Percentiles rank a stretch among this genome's conserved stretches.
These are phyloP conservation scores for Solanum ahanhuiri DNA, from an alignment of 257 asterid genomes.

Conservation along the genomic window DNA sequence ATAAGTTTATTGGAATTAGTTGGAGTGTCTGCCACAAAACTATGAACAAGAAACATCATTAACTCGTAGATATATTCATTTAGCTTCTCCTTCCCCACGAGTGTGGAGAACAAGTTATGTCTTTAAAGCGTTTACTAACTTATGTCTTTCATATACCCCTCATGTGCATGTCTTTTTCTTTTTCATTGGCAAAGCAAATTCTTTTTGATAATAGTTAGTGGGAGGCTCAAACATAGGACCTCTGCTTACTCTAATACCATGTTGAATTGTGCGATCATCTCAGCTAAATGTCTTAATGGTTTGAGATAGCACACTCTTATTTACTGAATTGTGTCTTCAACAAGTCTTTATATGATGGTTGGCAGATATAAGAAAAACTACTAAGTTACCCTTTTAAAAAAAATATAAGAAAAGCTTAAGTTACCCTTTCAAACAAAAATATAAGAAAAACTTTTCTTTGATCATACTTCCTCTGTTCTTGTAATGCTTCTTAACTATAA, in stretches of 20 bases:
- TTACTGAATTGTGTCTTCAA: background rate
- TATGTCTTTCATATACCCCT: background rate
- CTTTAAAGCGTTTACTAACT: background rate
- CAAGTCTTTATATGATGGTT: background rate
- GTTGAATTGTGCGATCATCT: background rate
- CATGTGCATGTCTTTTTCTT: background rate
- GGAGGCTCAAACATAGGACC: background rate
- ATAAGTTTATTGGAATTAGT: background rate
- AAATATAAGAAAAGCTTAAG: too few species aligned
- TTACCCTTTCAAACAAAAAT: too few species aligned
- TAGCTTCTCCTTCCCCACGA: background rate
- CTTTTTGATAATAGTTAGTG: background rate
- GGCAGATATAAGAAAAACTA: too few species aligned
- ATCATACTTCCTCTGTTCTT: too few species aligned
- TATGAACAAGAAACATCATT: background rate
- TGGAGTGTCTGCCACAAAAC: background rate
- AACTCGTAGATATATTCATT: background rate
- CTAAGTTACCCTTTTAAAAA: too few species aligned
- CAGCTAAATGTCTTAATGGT: background rate
- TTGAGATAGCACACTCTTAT: background rate
- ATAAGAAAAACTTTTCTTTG: too few species aligned
- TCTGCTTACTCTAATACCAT: background rate
- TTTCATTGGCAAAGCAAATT: background rate
- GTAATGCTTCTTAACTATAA: too few species aligned
- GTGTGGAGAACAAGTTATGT: background rate